Evolutionary conservation across 768 basidiomycete genomes (phyloP).

Genomic region (Auricularia sp.): DNA sequence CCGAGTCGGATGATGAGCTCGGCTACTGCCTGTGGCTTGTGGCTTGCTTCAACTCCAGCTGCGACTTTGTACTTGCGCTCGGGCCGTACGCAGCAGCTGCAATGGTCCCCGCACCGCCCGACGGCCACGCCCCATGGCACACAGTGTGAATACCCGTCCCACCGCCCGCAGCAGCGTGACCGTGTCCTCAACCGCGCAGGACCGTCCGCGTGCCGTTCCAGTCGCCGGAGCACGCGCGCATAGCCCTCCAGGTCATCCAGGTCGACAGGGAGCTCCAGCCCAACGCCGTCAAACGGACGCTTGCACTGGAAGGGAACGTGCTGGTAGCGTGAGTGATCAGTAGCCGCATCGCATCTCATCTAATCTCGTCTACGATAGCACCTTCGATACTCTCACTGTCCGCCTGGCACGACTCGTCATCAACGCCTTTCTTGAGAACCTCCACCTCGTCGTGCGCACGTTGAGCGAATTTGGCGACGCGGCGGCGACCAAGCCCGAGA

Average conservation of each 20-base stretch:
- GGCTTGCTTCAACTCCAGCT: neutral
- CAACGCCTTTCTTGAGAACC: constrained; percentile 83
- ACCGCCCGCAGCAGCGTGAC: neutral
- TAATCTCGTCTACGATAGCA: constrained; percentile 29
- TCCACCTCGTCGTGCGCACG: constrained; percentile 76
- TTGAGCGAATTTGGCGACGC: constrained; percentile 70
- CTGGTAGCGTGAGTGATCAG: constrained; percentile 59
- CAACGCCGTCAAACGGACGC: constrained; percentile 62
- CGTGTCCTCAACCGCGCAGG: constrained; percentile 23
- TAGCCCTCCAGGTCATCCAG: constrained; percentile 75
- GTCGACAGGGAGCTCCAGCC: constrained; percentile 82
- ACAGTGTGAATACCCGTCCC: constrained; percentile 33
- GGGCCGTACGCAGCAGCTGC: neutral
- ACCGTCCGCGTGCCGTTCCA: constrained; percentile 72
- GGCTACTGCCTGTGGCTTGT: too few species aligned
- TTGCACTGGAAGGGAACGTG: constrained; percentile 54
- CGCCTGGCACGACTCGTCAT: constrained; percentile 75
- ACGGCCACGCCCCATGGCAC: constrained; percentile 33
- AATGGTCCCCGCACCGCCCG: constrained; percentile 15
- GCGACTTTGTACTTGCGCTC: neutral
- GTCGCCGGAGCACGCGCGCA: constrained; percentile 59
- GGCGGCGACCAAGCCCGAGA: constrained; percentile 23
- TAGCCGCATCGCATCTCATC: neutral
- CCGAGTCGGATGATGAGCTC: neutral
- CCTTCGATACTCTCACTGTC: constrained; percentile 67